These are phyloP conservation scores for Mycena alexandri DNA, from an alignment of 768 basidiomycete species.

Conservation along the genomic window DNA sequence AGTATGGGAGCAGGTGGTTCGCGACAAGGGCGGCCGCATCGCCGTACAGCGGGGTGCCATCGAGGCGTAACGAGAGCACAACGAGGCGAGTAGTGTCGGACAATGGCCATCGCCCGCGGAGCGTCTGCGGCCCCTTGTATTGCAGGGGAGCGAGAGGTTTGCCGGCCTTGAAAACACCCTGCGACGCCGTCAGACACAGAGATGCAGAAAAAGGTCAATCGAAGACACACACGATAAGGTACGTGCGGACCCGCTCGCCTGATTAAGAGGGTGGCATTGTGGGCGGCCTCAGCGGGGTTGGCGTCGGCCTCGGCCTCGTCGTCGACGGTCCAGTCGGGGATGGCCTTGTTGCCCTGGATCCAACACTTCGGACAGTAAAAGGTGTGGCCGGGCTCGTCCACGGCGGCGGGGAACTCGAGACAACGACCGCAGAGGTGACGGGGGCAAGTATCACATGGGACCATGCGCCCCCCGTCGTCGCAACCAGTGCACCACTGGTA, in stretches of 20 bases:
- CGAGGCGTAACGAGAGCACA: not conserved
- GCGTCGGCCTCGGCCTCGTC: not conserved
- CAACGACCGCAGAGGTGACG: no score
- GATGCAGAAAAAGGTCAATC: not conserved
- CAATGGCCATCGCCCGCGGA: not conserved
- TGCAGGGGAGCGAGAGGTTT: not conserved
- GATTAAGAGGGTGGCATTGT: not conserved
- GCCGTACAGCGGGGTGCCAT: not conserved
- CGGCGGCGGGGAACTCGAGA: no score
- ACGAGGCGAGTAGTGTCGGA: not conserved
- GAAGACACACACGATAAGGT: constrained; percentile 1
- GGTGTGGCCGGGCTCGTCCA: no score
- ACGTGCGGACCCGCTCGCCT: not conserved
- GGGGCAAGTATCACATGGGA: no score
- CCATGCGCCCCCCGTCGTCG: not conserved
- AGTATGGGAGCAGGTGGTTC: not conserved
- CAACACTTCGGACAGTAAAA: no score
- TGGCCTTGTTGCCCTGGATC: not conserved
- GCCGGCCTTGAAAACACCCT: not conserved
- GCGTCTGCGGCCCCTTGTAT: not conserved
- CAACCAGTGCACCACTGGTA: constrained; percentile 2
- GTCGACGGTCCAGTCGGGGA: not conserved
- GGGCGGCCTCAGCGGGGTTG: no score
- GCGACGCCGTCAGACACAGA: not conserved
- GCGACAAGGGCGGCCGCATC: not conserved